phyloP scores from a whole-genome alignment of 202 grass and related monocot species.

The Cymbopogon flexuosus region DNA sequence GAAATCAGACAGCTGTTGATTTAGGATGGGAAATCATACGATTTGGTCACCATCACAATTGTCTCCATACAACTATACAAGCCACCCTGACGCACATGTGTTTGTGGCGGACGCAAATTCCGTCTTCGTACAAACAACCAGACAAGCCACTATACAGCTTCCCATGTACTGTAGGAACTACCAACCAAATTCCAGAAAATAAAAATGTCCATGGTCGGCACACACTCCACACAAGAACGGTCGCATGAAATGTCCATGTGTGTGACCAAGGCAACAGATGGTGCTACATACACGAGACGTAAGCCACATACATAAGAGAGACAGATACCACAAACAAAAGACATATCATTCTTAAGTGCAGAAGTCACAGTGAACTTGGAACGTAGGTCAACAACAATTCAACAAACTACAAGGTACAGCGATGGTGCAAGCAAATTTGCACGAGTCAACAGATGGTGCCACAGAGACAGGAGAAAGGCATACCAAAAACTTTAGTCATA shows the following conservation, averaged over 20 bases:
- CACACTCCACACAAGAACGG: neutral
- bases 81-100: neutral
- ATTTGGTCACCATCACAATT: constrained; percentile 16
- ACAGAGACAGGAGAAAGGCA: neutral
- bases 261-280: neutral
- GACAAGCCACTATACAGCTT: constrained; percentile 2
- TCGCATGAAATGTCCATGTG: constrained; percentile 12
- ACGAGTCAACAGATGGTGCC: neutral
- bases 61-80: neutral
- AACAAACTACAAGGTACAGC: neutral
- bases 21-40: neutral
- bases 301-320: neutral
- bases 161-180: neutral
- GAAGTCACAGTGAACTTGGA: neutral
- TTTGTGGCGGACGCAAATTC: constrained; percentile 11
- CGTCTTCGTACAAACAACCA: neutral
- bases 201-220: neutral
- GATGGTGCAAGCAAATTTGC: neutral
- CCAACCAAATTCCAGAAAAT: constrained; percentile 13
- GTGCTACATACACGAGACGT: neutral
- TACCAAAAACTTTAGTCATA: neutral
- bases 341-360: neutral
- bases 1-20: constrained; percentile 13
- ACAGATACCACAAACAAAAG: neutral
- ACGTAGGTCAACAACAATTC: neutral